phyloP scores from a whole-genome alignment of 2,329 filamentous ascomycete genomes.

The Dactylella cylindrospora region DNA sequence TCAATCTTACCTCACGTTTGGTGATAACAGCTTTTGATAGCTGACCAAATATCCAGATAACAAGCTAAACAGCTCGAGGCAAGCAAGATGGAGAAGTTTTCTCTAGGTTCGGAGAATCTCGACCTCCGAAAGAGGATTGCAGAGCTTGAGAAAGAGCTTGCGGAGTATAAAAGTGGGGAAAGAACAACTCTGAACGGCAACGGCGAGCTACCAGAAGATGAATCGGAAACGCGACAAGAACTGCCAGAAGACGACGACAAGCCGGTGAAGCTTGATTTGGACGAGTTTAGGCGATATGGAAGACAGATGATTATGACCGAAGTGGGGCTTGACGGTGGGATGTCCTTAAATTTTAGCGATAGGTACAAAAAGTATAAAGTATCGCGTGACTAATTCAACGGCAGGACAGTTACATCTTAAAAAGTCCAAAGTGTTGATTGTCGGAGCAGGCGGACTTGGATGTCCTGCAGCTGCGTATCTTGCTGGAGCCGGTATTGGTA shows the following conservation, averaged over 20 bases:
- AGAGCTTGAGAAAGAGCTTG: slow-evolving; percentile 57
- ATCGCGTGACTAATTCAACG: slow-evolving; percentile 2
- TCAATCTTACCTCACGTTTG: too few species aligned
- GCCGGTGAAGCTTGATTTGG: slow-evolving; percentile 58
- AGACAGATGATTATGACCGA: slow-evolving; percentile 86
- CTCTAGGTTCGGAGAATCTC: slow-evolving; percentile 40
- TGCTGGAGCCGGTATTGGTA: slow-evolving; percentile 73
- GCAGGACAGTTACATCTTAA: slow-evolving; percentile 75
- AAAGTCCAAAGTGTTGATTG: slow-evolving; percentile 70
- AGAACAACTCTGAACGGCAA: slow-evolving; percentile 31
- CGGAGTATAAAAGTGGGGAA: slow-evolving; percentile 44
- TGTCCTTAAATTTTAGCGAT: slow-evolving; percentile 31
- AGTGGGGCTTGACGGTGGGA: slow-evolving; percentile 70
- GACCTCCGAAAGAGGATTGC: slow-evolving; percentile 57
- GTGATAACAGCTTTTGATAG: too few species aligned
- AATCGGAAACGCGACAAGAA: slow-evolving; percentile 43
- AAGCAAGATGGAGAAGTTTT: slow-evolving; percentile 39
- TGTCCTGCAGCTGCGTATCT: slow-evolving; percentile 93
- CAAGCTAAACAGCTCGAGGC: neutral
- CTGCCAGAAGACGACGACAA: slow-evolving; percentile 16
- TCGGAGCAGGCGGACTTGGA: slow-evolving; percentile 86
- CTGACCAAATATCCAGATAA: too few species aligned
- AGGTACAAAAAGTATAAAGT: neutral
- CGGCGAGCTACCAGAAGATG: slow-evolving; percentile 46
- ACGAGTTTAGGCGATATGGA: slow-evolving; percentile 84